A percentile compares a stretch with the other conserved stretches of the same genome.
Conservation (phyloP, 2,329 filamentous ascomycete genomes). For the Alternaria infectoria region DNA sequence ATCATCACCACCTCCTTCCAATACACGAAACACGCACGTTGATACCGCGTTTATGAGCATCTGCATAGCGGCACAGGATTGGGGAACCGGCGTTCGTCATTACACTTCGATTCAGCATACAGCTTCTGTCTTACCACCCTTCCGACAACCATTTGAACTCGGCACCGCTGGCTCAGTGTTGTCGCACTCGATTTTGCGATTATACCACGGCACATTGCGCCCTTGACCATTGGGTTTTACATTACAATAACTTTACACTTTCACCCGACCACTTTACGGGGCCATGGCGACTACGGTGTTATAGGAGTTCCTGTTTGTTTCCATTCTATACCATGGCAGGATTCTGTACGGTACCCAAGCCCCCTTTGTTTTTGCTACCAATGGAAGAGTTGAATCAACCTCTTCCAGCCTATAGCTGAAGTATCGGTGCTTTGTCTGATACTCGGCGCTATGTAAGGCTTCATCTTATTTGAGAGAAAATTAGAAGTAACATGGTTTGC, state of each 20-base stretch:
- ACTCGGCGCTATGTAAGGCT: conserved; percentile 7
- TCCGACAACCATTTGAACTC: conserved; percentile 9
- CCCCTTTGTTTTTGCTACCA: not conserved
- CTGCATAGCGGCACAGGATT: conserved; percentile 43
- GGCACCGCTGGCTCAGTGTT: not conserved
- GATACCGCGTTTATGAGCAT: conserved; percentile 43
- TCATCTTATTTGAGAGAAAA: not conserved
- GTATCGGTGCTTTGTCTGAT: not conserved
- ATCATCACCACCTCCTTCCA: conserved; percentile 18
- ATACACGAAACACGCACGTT: conserved; percentile 22
- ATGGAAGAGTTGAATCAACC: not conserved
- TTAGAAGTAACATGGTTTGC: not conserved
- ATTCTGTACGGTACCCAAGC: not conserved
- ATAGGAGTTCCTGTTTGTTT: conserved; percentile 1
- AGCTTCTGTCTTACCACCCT: conserved; percentile 31
- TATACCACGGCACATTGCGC: conserved; percentile 14
- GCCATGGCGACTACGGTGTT: conserved; percentile 3
- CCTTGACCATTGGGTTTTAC: not conserved
- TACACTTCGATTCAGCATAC: conserved; percentile 31
- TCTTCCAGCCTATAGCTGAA: conserved; percentile 5
- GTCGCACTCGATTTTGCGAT: conserved; percentile 10
- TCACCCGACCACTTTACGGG: not conserved
- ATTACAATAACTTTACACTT: not conserved
- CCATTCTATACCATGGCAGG: not conserved
- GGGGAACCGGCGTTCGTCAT: conserved; percentile 38